These are phyloP conservation scores for Coemansia sp. DNA, from an alignment of 192 early-diverging fungal genomes.

Conservation along the genomic window DNA sequence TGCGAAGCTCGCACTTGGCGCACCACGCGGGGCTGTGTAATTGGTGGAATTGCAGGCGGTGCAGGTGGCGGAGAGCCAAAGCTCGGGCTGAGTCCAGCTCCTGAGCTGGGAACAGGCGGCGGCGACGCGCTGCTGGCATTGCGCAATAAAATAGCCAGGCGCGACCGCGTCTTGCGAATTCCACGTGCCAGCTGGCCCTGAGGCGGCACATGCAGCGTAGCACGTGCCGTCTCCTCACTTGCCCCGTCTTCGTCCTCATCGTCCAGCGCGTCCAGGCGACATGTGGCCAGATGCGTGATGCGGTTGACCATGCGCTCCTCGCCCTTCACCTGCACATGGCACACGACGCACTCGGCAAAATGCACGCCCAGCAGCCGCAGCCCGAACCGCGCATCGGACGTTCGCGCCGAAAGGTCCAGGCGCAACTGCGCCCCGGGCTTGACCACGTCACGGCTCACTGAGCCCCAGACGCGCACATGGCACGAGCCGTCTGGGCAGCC, in stretches of 20 bases:
- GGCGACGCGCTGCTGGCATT: not conserved
- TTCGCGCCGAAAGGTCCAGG: conserved; percentile 33
- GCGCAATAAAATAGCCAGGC: conserved; percentile 31
- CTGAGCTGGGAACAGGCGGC: conserved; percentile 1
- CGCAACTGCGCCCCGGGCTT: conserved; percentile 38
- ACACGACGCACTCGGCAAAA: conserved; percentile 47
- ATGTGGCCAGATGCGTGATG: conserved; percentile 31
- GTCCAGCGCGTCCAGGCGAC: conserved; percentile 30
- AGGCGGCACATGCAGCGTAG: too few species aligned
- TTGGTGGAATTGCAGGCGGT: not conserved
- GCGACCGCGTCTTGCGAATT: conserved; percentile 38
- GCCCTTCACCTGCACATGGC: conserved; percentile 46
- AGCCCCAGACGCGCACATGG: conserved; percentile 43
- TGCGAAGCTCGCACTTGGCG: conserved; percentile 47
- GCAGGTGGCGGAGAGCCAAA: not conserved
- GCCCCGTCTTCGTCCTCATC: not conserved
- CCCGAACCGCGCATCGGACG: conserved; percentile 46
- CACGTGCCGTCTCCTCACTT: not conserved
- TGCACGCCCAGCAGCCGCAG: conserved; percentile 36
- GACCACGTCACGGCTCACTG: conserved; percentile 41
- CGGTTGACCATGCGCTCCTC: conserved; percentile 47
- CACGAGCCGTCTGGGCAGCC: conserved; percentile 53
- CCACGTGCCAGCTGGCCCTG: conserved; percentile 15
- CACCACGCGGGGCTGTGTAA: conserved; percentile 10
- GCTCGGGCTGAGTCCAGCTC: not conserved